phyloP scores from a whole-genome alignment of 2,329 filamentous ascomycete species.

The Xylariales sp. region DNA sequence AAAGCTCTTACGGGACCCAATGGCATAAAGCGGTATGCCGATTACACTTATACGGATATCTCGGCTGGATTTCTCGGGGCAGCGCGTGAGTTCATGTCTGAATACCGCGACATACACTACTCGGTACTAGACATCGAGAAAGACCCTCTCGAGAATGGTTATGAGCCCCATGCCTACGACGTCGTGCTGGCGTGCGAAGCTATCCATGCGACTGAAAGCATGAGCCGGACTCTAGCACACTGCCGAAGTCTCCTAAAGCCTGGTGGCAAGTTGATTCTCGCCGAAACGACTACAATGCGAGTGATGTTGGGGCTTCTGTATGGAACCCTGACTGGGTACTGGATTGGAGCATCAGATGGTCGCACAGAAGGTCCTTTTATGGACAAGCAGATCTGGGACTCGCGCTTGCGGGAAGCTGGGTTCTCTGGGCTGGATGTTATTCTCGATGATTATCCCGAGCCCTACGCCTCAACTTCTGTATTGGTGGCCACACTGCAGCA shows the following conservation, averaged over 20 bases:
- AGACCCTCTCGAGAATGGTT: no score
- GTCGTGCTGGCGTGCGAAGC: no score
- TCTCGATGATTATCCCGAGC: conserved; percentile 14
- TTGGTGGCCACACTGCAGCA: not conserved
- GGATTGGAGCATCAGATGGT: conserved; percentile 9
- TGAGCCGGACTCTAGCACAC: no score
- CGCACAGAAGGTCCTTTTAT: not conserved
- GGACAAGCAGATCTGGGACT: not conserved
- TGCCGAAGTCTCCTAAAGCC: no score
- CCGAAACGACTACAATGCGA: no score
- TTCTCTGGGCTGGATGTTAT: conserved; percentile 13
- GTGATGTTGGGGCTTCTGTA: conserved; percentile 14
- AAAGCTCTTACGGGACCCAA: conserved; percentile 3
- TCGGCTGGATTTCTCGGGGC: conserved; percentile 8
- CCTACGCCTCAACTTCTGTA: not conserved
- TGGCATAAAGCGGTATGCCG: conserved; percentile 6
- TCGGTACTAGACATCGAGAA: conserved; percentile 10
- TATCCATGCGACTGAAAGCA: no score
- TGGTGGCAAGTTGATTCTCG: no score
- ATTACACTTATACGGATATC: conserved; percentile 13
- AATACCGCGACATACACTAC: conserved; percentile 9
- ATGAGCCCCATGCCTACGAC: no score
- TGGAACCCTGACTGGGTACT: not conserved
- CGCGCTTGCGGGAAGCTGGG: not conserved
- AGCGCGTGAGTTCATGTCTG: conserved; percentile 6